A percentile compares a stretch with the other conserved stretches of the same genome.
These are phyloP conservation scores for Dictyophora rubrovolvata DNA, from an alignment of 768 basidiomycete species.

Conservation along the genomic window DNA sequence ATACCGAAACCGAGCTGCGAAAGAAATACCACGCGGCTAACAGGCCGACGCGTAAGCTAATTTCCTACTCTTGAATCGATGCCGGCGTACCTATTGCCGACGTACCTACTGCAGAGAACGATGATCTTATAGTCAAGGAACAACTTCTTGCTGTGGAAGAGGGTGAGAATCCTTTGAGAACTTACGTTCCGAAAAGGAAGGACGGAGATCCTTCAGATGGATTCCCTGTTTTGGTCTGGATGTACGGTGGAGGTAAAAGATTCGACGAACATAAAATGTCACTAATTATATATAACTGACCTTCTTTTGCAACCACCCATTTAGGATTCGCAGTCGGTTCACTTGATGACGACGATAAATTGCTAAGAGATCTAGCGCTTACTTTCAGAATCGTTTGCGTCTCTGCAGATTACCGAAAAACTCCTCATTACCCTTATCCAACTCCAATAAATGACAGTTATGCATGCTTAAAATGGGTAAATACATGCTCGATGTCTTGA, in stretches of 20 bases:
- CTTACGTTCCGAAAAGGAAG: background rate
- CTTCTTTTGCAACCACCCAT: background rate
- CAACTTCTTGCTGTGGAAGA: background rate
- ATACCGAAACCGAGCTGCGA: background rate
- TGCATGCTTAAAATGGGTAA: conserved; percentile 18
- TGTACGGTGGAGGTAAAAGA: background rate
- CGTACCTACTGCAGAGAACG: background rate
- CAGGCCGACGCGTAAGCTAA: background rate
- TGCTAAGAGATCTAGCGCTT: conserved; percentile 9
- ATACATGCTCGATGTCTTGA: background rate
- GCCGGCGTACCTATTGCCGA: background rate
- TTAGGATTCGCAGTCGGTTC: background rate
- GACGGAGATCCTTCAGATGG: background rate
- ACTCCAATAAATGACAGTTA: conserved; percentile 14
- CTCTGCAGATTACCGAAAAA: conserved; percentile 11
- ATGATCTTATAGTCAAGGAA: background rate
- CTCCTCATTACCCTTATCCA: conserved; percentile 14
- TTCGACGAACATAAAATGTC: background rate
- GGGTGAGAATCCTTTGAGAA: background rate
- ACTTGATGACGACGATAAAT: conserved; percentile 13
- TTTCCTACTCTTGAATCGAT: background rate
- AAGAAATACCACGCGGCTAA: background rate
- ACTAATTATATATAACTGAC: background rate
- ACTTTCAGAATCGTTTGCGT: conserved; percentile 10
- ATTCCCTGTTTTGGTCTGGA: background rate